A percentile compares a stretch with the other conserved stretches of the same genome.
Conservation (phyloP, 140 eudicot species). For the Cichorium intybus region DNA sequence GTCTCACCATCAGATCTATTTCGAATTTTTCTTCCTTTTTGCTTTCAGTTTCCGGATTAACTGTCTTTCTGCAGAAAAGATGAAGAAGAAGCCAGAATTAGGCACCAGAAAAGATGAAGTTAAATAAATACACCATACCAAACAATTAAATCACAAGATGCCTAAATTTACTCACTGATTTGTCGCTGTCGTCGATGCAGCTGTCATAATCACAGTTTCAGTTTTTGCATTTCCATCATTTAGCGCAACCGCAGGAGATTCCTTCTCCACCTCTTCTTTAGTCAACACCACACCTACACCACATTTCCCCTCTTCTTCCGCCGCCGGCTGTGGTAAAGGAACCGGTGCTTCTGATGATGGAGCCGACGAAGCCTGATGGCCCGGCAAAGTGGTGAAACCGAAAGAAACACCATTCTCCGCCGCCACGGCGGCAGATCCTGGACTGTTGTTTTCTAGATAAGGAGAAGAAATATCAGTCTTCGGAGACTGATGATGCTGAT, state of each 20-base stretch:
- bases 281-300: slow-evolving; percentile 37
- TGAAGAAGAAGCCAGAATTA: slow-evolving; percentile 16
- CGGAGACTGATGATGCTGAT: slow-evolving; percentile 48
- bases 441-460: slow-evolving; percentile 45
- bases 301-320: slow-evolving; percentile 45
- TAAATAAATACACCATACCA: slow-evolving; percentile 2
- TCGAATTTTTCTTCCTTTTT: slow-evolving; percentile 65
- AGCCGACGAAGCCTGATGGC: slow-evolving; percentile 13
- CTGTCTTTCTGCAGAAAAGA: slow-evolving; percentile 34
- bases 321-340: slow-evolving; percentile 6
- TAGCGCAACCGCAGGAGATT: slow-evolving; percentile 32
- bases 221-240: slow-evolving; percentile 35
- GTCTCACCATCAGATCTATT: slow-evolving; percentile 94
- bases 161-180: slow-evolving; percentile 44
- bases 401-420: slow-evolving; percentile 44
- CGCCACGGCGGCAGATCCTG: slow-evolving; percentile 43
- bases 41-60: slow-evolving; percentile 28
- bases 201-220: slow-evolving; percentile 42
- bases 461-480: slow-evolving; percentile 55
- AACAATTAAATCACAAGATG: slow-evolving; percentile 13
- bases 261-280: slow-evolving; percentile 53
- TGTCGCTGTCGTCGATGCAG: slow-evolving; percentile 31
- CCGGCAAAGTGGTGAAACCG: slow-evolving; percentile 43
- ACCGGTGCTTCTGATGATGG: slow-evolving; percentile 6
- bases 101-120: neutral